A percentile compares a stretch with the other conserved stretches of the same genome.
phyloP scores from a whole-genome alignment of 163 green algal species.

The Chloromonas sp. region DNA sequence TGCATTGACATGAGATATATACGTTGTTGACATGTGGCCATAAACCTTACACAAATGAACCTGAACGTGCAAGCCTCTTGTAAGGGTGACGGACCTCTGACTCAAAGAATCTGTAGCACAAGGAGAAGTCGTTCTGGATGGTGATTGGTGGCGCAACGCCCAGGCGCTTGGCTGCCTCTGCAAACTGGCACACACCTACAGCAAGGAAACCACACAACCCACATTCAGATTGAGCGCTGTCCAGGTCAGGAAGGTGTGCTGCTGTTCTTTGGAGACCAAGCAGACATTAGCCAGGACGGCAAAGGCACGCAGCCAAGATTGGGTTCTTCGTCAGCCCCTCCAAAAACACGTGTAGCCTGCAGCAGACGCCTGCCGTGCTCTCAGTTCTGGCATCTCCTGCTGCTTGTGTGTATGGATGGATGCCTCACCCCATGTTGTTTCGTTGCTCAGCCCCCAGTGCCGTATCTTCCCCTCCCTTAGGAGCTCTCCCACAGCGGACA shows the following conservation, averaged over 20 bases:
- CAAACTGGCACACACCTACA: conserved; percentile 63
- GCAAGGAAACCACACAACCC: background rate
- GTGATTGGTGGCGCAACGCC: conserved; percentile 63
- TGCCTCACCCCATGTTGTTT: conserved; percentile 74
- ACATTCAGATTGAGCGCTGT: background rate
- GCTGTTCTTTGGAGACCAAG: background rate
- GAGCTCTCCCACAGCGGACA: conserved; percentile 37
- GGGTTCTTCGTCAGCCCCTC: background rate
- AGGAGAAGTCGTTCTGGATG: conserved; percentile 78
- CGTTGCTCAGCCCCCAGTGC: conserved; percentile 87
- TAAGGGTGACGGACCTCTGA: background rate
- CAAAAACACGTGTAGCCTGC: background rate
- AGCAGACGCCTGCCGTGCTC: background rate
- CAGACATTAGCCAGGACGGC: background rate
- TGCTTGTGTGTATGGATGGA: background rate
- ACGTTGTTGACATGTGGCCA: too few relatives aligned
- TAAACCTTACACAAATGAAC: too few relatives aligned
- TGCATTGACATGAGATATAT: too few relatives aligned
- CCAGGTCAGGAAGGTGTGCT: too few relatives aligned
- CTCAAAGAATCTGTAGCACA: conserved; percentile 51
- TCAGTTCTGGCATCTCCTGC: background rate
- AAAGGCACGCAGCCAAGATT: too few relatives aligned
- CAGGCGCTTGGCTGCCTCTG: conserved; percentile 57
- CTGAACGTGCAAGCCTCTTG: too few relatives aligned
- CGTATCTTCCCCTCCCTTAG: conserved; percentile 84